These are phyloP conservation scores for Zygoascus bituminiphila DNA, from an alignment of 805 yeast species.

Conservation along the genomic window DNA sequence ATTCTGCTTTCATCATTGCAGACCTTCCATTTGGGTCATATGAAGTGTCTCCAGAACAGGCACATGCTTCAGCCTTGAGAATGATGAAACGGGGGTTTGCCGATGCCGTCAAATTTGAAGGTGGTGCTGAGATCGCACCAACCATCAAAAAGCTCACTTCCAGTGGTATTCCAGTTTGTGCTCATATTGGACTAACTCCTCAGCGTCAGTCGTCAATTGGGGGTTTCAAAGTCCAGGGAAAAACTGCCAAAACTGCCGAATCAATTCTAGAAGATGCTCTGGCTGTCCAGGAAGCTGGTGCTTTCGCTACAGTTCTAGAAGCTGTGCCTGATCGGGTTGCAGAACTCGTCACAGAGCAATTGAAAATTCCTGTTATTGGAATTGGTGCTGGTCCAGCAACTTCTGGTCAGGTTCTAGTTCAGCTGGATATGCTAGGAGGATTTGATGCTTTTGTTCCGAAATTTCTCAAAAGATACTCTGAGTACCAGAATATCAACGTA, in stretches of 20 bases:
- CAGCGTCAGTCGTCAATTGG: conserved; percentile 72
- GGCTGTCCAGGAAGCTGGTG: conserved; percentile 67
- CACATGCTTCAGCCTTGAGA: conserved; percentile 47
- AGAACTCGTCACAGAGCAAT: conserved; percentile 46
- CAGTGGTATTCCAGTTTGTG: conserved; percentile 82
- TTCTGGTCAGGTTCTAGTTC: conserved; percentile 85
- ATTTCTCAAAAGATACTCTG: conserved; percentile 65
- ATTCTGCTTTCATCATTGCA: conserved; percentile 59
- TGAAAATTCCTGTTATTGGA: conserved; percentile 79
- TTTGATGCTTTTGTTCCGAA: conserved; percentile 49
- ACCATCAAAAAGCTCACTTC: conserved; percentile 49
- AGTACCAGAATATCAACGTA: conserved; percentile 42
- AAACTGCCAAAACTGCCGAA: conserved; percentile 43
- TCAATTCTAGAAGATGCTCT: conserved; percentile 58
- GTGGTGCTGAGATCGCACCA: conserved; percentile 51
- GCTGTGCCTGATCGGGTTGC: conserved; percentile 79
- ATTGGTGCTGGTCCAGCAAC: conserved; percentile 87
- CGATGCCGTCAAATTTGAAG: conserved; percentile 81
- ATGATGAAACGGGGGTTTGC: conserved; percentile 47
- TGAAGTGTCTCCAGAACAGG: conserved; percentile 56
- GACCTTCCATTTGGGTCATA: conserved; percentile 88
- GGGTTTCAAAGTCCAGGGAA: conserved; percentile 85
- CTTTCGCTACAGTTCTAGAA: conserved; percentile 66
- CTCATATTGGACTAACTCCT: conserved; percentile 90
- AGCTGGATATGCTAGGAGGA: conserved; percentile 70